These are phyloP conservation scores for Daldinia decipiens DNA, from an alignment of 495 filamentous ascomycete species.

Conservation along the genomic window DNA sequence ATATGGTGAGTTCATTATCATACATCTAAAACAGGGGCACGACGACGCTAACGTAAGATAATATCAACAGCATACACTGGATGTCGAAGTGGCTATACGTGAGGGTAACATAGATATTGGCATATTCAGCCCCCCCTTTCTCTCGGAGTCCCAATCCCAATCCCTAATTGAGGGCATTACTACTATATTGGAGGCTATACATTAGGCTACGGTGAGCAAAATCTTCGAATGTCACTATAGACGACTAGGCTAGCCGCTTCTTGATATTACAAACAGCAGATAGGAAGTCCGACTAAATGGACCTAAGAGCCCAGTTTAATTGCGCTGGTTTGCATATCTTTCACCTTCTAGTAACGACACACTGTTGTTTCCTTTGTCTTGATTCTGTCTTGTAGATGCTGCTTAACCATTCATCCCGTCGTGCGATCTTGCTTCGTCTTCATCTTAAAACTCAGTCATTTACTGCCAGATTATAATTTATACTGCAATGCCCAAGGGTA, in stretches of 20 bases:
- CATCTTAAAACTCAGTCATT: not conserved
- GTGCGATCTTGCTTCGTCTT: not conserved
- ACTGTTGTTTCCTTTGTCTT: not conserved
- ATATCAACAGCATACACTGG: constrained; percentile 59
- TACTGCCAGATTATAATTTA: not conserved
- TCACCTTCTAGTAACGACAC: not conserved
- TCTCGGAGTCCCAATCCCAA: constrained; percentile 23
- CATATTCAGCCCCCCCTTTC: constrained; percentile 56
- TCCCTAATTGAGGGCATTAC: constrained; percentile 27
- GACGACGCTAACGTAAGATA: constrained; percentile 24
- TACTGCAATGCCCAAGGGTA: not conserved
- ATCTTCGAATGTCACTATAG: not conserved
- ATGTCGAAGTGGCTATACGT: constrained; percentile 63
- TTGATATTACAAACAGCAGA: not conserved
- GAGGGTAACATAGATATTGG: constrained; percentile 63
- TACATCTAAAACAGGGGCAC: not conserved
- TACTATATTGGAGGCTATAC: constrained; percentile 23
- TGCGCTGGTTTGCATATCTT: not conserved
- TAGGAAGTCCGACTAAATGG: not conserved
- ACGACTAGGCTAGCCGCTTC: not conserved
- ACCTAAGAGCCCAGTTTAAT: not conserved
- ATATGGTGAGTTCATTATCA: constrained; percentile 47
- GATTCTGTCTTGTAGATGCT: not conserved
- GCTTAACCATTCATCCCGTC: not conserved
- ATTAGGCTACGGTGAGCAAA: not conserved